These are phyloP conservation scores for Rhizopus arrhizus DNA, from an alignment of 371 early-diverging fungal genomes.

Conservation along the genomic window DNA sequence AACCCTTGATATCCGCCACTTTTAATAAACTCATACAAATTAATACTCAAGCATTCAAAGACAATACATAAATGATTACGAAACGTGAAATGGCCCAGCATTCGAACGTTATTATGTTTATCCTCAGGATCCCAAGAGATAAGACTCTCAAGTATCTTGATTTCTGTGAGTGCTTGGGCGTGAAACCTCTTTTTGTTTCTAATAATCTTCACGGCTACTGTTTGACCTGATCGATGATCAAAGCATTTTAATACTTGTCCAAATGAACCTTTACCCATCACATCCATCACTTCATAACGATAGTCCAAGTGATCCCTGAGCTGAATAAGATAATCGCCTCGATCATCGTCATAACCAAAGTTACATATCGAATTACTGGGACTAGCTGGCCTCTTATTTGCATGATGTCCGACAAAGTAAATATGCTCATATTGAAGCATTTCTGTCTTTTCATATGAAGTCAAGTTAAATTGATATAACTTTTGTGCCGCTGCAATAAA, in stretches of 20 bases:
- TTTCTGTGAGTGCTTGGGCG: constrained; percentile 85
- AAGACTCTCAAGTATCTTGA: constrained; percentile 75
- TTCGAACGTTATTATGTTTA: constrained; percentile 69
- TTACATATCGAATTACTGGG: constrained; percentile 55
- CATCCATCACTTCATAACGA: constrained; percentile 79
- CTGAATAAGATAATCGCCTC: constrained; percentile 80
- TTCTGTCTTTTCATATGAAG: constrained; percentile 81
- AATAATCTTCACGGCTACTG: constrained; percentile 90
- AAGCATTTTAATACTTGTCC: constrained; percentile 88
- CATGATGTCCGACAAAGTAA: constrained; percentile 84
- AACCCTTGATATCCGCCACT: constrained; percentile 81
- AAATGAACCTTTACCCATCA: constrained; percentile 90
- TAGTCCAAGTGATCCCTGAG: constrained; percentile 79
- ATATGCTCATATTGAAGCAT: constrained; percentile 78
- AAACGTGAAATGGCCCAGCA: constrained; percentile 83
- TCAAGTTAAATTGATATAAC: constrained; percentile 66
- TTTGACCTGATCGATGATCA: constrained; percentile 73
- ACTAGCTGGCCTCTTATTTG: constrained; percentile 56
- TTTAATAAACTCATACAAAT: constrained; percentile 90
- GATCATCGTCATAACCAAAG: constrained; percentile 82
- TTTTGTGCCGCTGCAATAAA: constrained; percentile 51
- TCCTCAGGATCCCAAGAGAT: constrained; percentile 67
- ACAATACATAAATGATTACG: constrained; percentile 89
- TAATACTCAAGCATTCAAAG: constrained; percentile 85
- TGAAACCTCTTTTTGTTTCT: constrained; percentile 87